Base-by-base conservation (phyloP, 441 rosid species). In the Corymbia calophylla region DNA sequence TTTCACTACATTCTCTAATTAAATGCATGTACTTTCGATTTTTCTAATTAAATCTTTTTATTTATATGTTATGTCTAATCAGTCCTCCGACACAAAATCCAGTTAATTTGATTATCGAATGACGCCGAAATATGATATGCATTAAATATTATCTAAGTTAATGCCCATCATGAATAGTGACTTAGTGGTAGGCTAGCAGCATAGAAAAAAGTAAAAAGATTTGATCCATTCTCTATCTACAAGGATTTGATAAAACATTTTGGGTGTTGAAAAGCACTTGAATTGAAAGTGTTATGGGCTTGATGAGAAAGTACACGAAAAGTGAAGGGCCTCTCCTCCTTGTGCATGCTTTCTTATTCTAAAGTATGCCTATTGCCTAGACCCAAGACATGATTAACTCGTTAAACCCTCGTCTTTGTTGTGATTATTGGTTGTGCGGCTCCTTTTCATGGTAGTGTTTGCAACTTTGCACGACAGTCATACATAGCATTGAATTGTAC, bases 31-130 rank as follows among this genome's bases (percentile, higher is more conserved):
- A 9, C 6, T 68, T 68, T 68, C 4, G 0, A 32, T 32, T 4
- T 32, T 35, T 68, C 44, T 9, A 68, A 68, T 32, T 0, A 1
- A 0, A 0, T 9, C 2, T 10, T 32, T 68, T 0, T 68, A 32
- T 0, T 32, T 32, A 32, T 9, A 2, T 5, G 0, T 68, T 16
- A 68, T 0, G 1, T 68, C 1, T 68, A 32, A 18, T 68, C 2
- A 32, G 14, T 32, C 0, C 0, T 17, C 0, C 2, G 1, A 68
- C 2, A 4, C 0, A 68, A 32, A 68, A 68, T 68, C 0, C 2
- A 18, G 0, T 0, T 18, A 0, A 70, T 8, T 2, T 18, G 1
- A 2, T 1, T 0, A 5, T 70, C 1, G 0, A 70, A 32, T 0
- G 7, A 32, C 2, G 2, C 0, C 2, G 0, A 0, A 7, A 6